phyloP scores from a whole-genome alignment of 176 grass and related monocot species.

The Phoenix dactylifera region DNA sequence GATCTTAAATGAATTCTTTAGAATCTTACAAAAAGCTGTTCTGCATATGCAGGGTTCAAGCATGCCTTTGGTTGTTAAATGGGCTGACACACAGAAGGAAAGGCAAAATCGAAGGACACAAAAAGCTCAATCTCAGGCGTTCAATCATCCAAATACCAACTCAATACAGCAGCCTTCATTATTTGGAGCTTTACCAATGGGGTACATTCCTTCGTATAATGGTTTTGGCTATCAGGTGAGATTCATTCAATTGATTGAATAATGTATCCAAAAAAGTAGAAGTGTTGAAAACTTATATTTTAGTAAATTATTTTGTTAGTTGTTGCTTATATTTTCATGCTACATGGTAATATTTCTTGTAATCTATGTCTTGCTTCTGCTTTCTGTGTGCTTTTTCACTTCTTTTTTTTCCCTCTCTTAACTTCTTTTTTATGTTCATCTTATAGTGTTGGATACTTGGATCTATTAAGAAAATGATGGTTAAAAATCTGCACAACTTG shows the following conservation, averaged over 20 bases:
- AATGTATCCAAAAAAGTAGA: too few relatives aligned
- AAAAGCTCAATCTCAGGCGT: constrained; percentile 69
- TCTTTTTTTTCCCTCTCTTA: too few relatives aligned
- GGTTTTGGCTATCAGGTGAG: constrained; percentile 88
- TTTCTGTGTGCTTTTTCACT: too few relatives aligned
- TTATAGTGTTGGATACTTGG: too few relatives aligned
- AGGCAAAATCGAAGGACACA: constrained; percentile 91
- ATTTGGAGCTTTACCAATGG: constrained; percentile 85
- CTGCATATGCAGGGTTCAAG: constrained; percentile 56
- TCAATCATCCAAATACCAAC: constrained; percentile 38
- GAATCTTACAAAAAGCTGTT: too few relatives aligned
- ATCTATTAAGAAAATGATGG: too few relatives aligned
- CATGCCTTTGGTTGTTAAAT: constrained; percentile 98
- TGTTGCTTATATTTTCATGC: background rate
- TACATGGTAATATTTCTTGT: too few relatives aligned
- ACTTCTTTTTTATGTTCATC: too few relatives aligned
- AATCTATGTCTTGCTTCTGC: too few relatives aligned
- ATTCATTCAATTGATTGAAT: background rate
- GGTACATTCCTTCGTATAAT: constrained; percentile 92
- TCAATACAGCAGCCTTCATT: constrained; percentile 74
- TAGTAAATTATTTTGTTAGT: background rate
- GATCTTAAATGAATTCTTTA: too few relatives aligned
- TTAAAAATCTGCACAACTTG: too few relatives aligned
- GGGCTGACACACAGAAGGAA: constrained; percentile 99
- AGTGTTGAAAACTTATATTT: too few relatives aligned